A percentile compares a stretch with the other conserved stretches of the same genome.
These are phyloP conservation scores for Phytophthora litchii DNA, from an alignment of 352 stramenopile genomes.

Conservation along the genomic window DNA sequence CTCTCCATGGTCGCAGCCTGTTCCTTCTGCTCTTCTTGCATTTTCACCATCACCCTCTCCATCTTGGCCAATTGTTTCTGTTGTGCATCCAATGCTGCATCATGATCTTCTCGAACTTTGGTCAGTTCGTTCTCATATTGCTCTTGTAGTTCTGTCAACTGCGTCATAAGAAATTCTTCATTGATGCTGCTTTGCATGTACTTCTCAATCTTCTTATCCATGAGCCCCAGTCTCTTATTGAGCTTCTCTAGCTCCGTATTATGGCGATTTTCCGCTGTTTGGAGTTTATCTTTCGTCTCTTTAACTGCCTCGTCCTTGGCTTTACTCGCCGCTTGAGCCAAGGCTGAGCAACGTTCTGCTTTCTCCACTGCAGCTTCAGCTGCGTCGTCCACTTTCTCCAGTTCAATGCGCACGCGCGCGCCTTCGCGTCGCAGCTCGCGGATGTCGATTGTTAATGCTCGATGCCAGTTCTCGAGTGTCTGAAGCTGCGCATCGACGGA, in stretches of 20 bases:
- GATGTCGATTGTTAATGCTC: constrained; percentile 39
- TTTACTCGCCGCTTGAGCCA: constrained; percentile 8
- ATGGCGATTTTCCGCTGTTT: not conserved
- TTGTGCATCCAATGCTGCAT: constrained; percentile 22
- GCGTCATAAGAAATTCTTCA: constrained; percentile 62
- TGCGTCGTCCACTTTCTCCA: constrained; percentile 46
- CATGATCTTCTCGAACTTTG: constrained; percentile 36
- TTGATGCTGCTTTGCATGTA: constrained; percentile 37
- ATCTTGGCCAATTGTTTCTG: constrained; percentile 29
- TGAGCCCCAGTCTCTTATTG: constrained; percentile 24
- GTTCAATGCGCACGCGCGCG: constrained; percentile 43
- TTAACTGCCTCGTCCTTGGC: constrained; percentile 15
- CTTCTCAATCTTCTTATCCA: constrained; percentile 36
- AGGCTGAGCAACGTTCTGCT: constrained; percentile 31
- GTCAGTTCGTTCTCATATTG: constrained; percentile 49
- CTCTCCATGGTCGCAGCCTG: constrained; percentile 11
- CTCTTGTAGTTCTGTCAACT: constrained; percentile 57
- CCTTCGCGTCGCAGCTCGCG: constrained; percentile 38
- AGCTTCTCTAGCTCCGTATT: constrained; percentile 20
- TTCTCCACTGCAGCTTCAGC: constrained; percentile 43
- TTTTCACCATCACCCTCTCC: constrained; percentile 15
- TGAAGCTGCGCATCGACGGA: constrained; percentile 21
- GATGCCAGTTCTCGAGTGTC: constrained; percentile 44
- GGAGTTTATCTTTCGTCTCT: constrained; percentile 11
- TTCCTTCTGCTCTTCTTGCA: constrained; percentile 24